These are phyloP conservation scores for Apiospora pterosperma DNA, from an alignment of 2,329 filamentous ascomycete species.

Conservation along the genomic window DNA sequence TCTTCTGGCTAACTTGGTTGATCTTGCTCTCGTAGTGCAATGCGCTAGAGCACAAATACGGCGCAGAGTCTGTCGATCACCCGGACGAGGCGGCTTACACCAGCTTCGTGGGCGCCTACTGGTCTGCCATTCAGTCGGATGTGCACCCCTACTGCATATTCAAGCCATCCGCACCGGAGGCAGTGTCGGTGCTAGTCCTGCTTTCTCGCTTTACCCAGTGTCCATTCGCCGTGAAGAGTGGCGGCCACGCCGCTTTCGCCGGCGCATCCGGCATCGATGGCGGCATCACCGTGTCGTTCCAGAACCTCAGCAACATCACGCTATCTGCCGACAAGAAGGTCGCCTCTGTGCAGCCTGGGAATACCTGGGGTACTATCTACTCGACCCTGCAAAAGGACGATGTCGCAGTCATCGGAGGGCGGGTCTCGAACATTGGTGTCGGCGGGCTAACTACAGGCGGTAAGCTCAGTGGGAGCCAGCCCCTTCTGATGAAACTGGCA, in stretches of 20 bases:
- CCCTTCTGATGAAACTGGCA: not conserved
- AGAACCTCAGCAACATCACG: constrained; percentile 24
- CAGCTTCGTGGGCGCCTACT: not conserved
- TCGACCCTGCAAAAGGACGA: constrained; percentile 5
- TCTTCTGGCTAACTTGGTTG: not conserved
- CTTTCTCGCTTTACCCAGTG: constrained; percentile 15
- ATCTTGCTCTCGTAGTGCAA: not conserved
- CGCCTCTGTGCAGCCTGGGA: constrained; percentile 26
- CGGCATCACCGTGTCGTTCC: constrained; percentile 12
- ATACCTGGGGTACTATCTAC: constrained; percentile 21
- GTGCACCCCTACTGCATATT: not conserved
- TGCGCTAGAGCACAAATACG: not conserved
- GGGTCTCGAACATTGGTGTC: constrained; percentile 21
- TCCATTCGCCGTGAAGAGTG: constrained; percentile 35
- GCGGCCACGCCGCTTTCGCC: constrained; percentile 22
- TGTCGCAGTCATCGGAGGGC: constrained; percentile 19
- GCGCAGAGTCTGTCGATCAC: not conserved
- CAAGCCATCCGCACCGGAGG: not conserved
- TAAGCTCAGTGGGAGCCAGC: not conserved
- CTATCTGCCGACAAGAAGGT: constrained; percentile 22
- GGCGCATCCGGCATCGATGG: constrained; percentile 18
- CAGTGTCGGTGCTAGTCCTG: not conserved
- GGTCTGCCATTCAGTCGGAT: not conserved
- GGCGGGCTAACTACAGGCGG: constrained; percentile 21
- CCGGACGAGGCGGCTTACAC: not conserved